Evolutionary conservation across 169 alveolate species (phyloP), one percentile per base, ranked within the genome.

Genomic region (Eimeria tenella): DNA sequence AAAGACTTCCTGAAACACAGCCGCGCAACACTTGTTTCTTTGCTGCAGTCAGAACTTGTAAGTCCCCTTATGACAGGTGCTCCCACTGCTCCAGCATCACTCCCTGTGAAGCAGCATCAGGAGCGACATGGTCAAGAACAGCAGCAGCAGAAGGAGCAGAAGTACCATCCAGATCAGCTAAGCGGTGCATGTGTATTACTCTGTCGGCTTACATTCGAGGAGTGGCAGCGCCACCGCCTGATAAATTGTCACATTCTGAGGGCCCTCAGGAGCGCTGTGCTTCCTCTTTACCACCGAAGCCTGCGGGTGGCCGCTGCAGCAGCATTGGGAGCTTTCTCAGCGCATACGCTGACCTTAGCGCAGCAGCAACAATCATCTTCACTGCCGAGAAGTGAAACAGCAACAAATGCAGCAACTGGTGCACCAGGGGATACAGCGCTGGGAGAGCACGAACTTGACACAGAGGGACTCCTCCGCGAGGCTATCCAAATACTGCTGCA

Each of bases 301-400:
- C 60, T 82, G 42, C 90, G 90, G 60, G 21, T 82, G 58, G 90
- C 90, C n/a, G 90, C 75, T 82, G 90, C 90, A 19, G 23, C 60
- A 8, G 90, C 90, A 5, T 21, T 82, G 23, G 90, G 90, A 74
- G 90, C 74, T 9, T 82, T 82, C 23, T 49, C 90, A 17, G 71
- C 74, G n/a, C 90, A 82, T 5, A 55, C 90, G n/a, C 56, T 21
- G 75, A 50, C 31, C 13, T 23, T 9, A 50, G 53, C 17, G 82
- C 82, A 71, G 82, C 82, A 71, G 65, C 86, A 50, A 42, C 60
- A 77, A 25, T 19, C 82, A 31, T 23, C 55, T 71, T 25, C 82
- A 10, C 11, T 7, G 82, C 58, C 10, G 13, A 8, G 56, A 71
- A 55, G 49, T 19, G 82, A 71, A 71, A 21, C 56, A 31, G 82